A percentile compares a stretch with the other conserved stretches of the same genome.
phyloP scores from a whole-genome alignment of 2,329 filamentous ascomycete species.

The Pseudophaeomoniella oleicola region DNA sequence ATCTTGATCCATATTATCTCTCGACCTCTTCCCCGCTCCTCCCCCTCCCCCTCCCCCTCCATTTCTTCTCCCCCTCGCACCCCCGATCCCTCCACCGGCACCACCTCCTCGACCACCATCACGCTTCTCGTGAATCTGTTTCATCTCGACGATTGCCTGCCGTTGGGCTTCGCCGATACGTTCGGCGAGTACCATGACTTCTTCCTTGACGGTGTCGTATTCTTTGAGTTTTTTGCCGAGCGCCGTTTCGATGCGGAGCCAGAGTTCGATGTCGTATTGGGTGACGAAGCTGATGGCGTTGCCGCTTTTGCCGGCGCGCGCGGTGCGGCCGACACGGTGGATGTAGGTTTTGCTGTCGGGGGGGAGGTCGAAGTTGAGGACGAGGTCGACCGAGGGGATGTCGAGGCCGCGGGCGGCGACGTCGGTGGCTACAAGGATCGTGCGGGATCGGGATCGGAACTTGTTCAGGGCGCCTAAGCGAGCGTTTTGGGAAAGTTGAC shows the following conservation, averaged over 20 bases:
- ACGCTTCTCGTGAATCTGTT: slow-evolving; percentile 56
- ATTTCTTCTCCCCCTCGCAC: too few relatives aligned
- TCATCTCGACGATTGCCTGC: slow-evolving; percentile 66
- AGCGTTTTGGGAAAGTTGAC: slow-evolving; percentile 74
- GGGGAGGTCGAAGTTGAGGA: slow-evolving; percentile 73
- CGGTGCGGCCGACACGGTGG: slow-evolving; percentile 75
- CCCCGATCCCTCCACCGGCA: slow-evolving; percentile 18
- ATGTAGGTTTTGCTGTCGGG: slow-evolving; percentile 82
- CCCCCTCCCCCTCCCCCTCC: slow-evolving; percentile 24
- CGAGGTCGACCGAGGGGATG: slow-evolving; percentile 73
- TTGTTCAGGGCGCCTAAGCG: slow-evolving; percentile 82
- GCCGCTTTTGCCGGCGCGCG: slow-evolving; percentile 71
- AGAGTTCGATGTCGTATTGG: slow-evolving; percentile 77
- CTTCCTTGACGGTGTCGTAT: slow-evolving; percentile 58
- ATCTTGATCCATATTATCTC: slow-evolving; percentile 60
- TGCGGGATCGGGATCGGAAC: slow-evolving; percentile 64
- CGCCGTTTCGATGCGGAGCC: slow-evolving; percentile 65
- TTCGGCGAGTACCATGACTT: slow-evolving; percentile 66
- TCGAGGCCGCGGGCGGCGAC: slow-evolving; percentile 83
- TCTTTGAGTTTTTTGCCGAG: slow-evolving; percentile 62
- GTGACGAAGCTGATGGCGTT: slow-evolving; percentile 69
- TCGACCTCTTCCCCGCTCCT: slow-evolving; percentile 27
- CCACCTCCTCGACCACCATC: slow-evolving; percentile 31
- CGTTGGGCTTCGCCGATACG: slow-evolving; percentile 73
- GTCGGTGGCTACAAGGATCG: slow-evolving; percentile 84